phyloP scores from a whole-genome alignment of 371 early-diverging fungal genomes.

The Actinomortierella wolfii region DNA sequence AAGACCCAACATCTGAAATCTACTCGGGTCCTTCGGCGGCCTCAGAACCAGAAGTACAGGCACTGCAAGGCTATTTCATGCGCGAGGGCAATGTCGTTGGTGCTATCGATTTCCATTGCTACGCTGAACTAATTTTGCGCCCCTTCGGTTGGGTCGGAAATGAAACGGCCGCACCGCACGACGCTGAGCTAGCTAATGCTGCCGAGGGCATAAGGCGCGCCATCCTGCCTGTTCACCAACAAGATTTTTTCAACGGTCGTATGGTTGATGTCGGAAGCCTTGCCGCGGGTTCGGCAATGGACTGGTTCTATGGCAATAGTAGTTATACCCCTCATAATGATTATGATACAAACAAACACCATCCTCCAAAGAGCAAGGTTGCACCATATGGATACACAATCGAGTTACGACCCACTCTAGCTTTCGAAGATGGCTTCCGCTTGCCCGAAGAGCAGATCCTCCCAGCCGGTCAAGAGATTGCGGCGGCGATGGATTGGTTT shows the following conservation, averaged over 20 bases:
- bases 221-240: conserved; percentile 45
- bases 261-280: conserved; percentile 50
- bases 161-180: conserved; percentile 23
- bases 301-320: conserved; percentile 55
- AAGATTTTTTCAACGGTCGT: conserved; percentile 47
- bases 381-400: conserved; percentile 57
- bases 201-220: conserved; percentile 29
- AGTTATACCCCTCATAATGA: neutral
- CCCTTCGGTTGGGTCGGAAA: conserved; percentile 52
- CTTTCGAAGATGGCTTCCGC: conserved; percentile 44
- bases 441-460: conserved; percentile 49
- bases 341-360: neutral
- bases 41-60: conserved; percentile 63
- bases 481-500: conserved; percentile 45
- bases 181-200: conserved; percentile 36
- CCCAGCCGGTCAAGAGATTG: conserved; percentile 51
- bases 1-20: conserved; percentile 53
- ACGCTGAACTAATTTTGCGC: conserved; percentile 52
- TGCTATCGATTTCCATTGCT: conserved; percentile 65
- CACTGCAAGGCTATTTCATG: conserved; percentile 51
- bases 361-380: conserved; percentile 46
- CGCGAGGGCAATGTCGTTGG: conserved; percentile 53
- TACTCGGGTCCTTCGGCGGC: conserved; percentile 61
- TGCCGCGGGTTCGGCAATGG: conserved; percentile 53
- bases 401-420: conserved; percentile 52